A percentile compares a stretch with the other conserved stretches of the same genome.
These are phyloP conservation scores for Ophiostoma populinum DNA, from an alignment of 2,329 filamentous ascomycete genomes.

Conservation along the genomic window DNA sequence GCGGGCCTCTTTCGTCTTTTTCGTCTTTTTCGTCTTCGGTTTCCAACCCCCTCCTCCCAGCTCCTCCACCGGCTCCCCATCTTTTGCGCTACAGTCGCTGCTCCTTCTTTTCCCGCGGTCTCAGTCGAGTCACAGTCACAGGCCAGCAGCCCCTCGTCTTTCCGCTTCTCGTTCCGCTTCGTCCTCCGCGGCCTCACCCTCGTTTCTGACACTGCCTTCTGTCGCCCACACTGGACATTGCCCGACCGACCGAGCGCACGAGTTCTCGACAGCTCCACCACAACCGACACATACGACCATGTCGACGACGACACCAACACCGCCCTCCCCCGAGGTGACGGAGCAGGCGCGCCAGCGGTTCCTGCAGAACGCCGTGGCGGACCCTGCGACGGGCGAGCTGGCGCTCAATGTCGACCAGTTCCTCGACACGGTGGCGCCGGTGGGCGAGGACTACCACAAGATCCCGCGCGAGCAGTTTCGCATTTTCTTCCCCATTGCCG, in stretches of 20 bases:
- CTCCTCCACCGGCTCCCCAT: neutral
- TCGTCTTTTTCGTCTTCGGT: neutral
- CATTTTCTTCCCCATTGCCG: slow-evolving; percentile 82
- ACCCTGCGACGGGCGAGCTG: slow-evolving; percentile 57
- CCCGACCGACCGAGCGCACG: too few species aligned
- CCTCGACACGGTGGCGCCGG: slow-evolving; percentile 74
- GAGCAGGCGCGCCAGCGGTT: slow-evolving; percentile 63
- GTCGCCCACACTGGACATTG: too few species aligned
- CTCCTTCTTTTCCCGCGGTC: slow-evolving; percentile 2
- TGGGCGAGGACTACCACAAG: slow-evolving; percentile 86
- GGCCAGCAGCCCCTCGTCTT: too few species aligned
- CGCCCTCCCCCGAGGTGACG: slow-evolving; percentile 38
- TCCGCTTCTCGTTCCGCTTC: too few species aligned
- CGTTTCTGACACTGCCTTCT: too few species aligned
- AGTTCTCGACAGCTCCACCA: too few species aligned
- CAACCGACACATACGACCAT: too few species aligned
- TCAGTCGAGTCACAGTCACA: neutral
- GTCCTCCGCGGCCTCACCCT: too few species aligned
- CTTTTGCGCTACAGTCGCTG: slow-evolving; percentile 1
- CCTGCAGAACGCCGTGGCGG: slow-evolving; percentile 55
- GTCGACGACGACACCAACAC: too few species aligned
- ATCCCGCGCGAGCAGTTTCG: slow-evolving; percentile 93
- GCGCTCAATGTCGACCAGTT: slow-evolving; percentile 79
- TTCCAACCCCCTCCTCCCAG: neutral
- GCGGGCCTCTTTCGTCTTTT: neutral